Evolutionary conservation across 495 filamentous ascomycete species (phyloP), one percentile per base, ranked within the genome.

Genomic region (Hypoxylon rickii): DNA sequence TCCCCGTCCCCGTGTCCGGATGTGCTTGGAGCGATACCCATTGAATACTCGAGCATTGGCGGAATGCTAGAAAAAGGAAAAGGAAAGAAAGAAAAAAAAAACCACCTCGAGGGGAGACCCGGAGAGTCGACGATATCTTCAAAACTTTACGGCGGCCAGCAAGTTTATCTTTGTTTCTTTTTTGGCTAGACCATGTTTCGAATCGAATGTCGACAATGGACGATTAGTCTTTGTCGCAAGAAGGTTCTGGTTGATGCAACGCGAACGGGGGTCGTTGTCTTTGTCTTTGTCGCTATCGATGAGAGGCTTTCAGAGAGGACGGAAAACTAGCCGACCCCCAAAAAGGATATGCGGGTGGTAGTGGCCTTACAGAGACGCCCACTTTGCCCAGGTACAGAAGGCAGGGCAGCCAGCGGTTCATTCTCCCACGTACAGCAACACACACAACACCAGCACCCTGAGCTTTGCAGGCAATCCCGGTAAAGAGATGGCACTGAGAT

Each of bases 251-350:
- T 45, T 63, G 21, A 45, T 44, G 49, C 43, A 50, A 63, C 53
- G 59, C 59, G 59, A 63, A 63, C 59, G 49, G 59, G 34, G 43
- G 20, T 17, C 4, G 39, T 19, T 29, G 43, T 41, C 59, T 63
- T 63, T 63, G 59, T 63, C 59, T 63, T n/a, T 29, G 53, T 37
- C 59, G 52, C 48, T 63, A 58, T 63, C 59, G 48, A 56, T 38
- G 48, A 32, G 48, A 53, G 53, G 53, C 59, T 63, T 57, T 63
- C 49, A 63, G 15, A 44, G 32, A 58, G 46, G 46, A 51, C 43
- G 43, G 40, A 49, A 52, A 54, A 48, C 59, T 58, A 37, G 44
- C 48, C 59, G 33, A 53, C 53, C 53, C 44, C 53, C 53, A 56
- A 54, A 58, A 63, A 58, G 48, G 49, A 53, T 58, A 44, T 49